These are phyloP conservation scores for Cyclostephanos invisitatus DNA, from an alignment of 108 stramenopile species.

Conservation along the genomic window DNA sequence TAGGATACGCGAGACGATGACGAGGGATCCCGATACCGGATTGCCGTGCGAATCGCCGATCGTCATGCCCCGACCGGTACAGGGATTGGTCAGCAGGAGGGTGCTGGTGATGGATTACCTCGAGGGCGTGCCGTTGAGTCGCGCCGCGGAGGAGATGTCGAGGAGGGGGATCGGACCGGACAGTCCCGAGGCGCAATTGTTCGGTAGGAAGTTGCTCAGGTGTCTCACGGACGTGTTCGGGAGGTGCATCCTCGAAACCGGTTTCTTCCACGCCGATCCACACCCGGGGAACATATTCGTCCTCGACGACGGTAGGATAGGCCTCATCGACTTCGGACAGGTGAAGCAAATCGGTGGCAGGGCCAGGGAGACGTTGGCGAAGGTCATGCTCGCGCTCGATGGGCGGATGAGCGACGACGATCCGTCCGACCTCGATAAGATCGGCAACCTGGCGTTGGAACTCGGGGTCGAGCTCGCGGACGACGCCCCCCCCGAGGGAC, in stretches of 20 bases:
- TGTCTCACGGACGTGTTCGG: constrained; percentile 91
- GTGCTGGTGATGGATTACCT: constrained; percentile 95
- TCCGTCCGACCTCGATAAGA: constrained; percentile 69
- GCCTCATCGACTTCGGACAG: constrained; percentile 95
- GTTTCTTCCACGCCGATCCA: constrained; percentile 87
- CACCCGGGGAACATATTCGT: constrained; percentile 93
- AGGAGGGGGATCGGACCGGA: constrained; percentile 85
- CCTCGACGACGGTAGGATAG: constrained; percentile 86
- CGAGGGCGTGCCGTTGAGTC: constrained; percentile 84
- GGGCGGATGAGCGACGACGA: constrained; percentile 67
- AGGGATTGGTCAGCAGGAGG: constrained; percentile 81
- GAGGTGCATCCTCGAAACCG: constrained; percentile 89
- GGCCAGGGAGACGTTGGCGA: constrained; percentile 78
- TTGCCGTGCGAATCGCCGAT: constrained; percentile 66
- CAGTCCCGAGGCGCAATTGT: constrained; percentile 88
- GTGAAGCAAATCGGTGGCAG: constrained; percentile 88
- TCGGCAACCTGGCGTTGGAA: constrained; percentile 80
- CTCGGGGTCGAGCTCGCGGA: constrained; percentile 85
- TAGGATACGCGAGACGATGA: constrained; percentile 75
- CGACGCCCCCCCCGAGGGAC: constrained; percentile 70
- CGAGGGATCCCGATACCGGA: constrained; percentile 52
- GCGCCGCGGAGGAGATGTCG: constrained; percentile 87
- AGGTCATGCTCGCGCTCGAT: constrained; percentile 90
- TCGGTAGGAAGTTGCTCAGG: constrained; percentile 78
- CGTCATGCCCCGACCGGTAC: constrained; percentile 85